A percentile compares a stretch with the other conserved stretches of the same genome.
phyloP scores from a whole-genome alignment of 768 basidiomycete species.

The Floccularia luteovirens region DNA sequence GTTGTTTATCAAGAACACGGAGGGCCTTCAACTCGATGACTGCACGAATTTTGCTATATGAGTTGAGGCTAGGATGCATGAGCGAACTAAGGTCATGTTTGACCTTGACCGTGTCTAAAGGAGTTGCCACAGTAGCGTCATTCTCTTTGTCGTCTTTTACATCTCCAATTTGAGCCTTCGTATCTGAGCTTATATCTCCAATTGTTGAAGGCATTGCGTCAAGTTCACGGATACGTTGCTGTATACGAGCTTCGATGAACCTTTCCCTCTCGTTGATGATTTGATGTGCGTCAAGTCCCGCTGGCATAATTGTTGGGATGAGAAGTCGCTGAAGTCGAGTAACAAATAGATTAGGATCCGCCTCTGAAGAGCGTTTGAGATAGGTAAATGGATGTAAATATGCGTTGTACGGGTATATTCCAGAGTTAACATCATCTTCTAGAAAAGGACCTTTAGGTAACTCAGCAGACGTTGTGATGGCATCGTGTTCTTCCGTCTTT shows the following conservation, averaged over 20 bases:
- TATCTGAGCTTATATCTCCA: constrained; percentile 65
- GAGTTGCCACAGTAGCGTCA: constrained; percentile 12
- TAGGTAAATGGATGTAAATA: constrained; percentile 80
- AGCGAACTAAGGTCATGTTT: constrained; percentile 20
- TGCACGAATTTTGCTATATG: constrained; percentile 80
- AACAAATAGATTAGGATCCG: constrained; percentile 54
- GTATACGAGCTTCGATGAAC: constrained; percentile 82
- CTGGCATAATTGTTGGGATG: constrained; percentile 85
- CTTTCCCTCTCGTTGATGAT: constrained; percentile 88
- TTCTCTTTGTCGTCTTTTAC: constrained; percentile 37
- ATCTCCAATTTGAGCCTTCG: constrained; percentile 26
- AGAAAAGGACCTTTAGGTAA: constrained; percentile 68
- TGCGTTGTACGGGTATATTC: constrained; percentile 90
- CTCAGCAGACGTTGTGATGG: constrained; percentile 43
- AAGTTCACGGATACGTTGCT: constrained; percentile 85
- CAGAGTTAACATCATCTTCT: constrained; percentile 73
- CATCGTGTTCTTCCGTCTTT: constrained; percentile 50
- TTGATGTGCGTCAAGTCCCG: constrained; percentile 87
- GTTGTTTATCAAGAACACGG: constrained; percentile 85
- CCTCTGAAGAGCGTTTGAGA: constrained; percentile 56
- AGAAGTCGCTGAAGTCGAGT: constrained; percentile 75
- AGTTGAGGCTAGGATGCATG: constrained; percentile 51
- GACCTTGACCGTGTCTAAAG: constrained; percentile 19
- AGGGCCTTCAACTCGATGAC: constrained; percentile 92
- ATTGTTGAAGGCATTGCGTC: constrained; percentile 73